Evolutionary conservation across 1,139 yeast species (phyloP), one percentile per base, ranked within the genome.

Genomic region (Geotrichum reessii): DNA sequence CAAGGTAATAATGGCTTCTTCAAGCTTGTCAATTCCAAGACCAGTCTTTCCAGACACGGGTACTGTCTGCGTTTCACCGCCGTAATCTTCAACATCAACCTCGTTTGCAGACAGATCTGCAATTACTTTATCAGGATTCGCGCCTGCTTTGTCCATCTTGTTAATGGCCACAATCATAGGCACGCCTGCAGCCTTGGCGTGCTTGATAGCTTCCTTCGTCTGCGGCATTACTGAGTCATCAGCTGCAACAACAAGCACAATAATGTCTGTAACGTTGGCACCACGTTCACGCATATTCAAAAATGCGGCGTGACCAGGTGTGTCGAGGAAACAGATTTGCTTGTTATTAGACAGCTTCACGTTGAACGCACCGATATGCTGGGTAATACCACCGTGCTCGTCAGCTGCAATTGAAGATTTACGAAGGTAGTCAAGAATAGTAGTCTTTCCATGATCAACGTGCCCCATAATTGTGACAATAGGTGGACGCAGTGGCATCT

Each of bases 171-270:
- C 96, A 61, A 93, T 86, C 64, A 92, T 78, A 0, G 95, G 95
- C 25, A 89, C 95, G 0, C 89, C 88, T 0, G 93, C 84, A 57
- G 82, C 83, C 65, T 87, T 86, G 11, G 96, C 93, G 71, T 95
- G 99, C 66, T 88, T 90, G 60, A 93, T 90, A 1, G 99, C 98
- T 72, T 93, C 99, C 50, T 85, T 80, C 0, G 99, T 95, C 70
- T 93, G 99, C 0, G 99, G 98, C 95, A 87, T 93, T 25, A 95
- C 95, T 0, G 97, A 88, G 73, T 93, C 99, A 72, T 93, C 98
- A 0, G 96, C 96, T 0, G 99, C 97, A n/a, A 93, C 97, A 9
- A 93, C 98, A 61, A 93, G 77, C 54, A 93, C 82, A 47, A 93
- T 90, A 59, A 93, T 86, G 76, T 93, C 99, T 0, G 99, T 93